phyloP scores from a whole-genome alignment of 1,284 basidiomycete genomes.

The Ganoderma meredithae region DNA sequence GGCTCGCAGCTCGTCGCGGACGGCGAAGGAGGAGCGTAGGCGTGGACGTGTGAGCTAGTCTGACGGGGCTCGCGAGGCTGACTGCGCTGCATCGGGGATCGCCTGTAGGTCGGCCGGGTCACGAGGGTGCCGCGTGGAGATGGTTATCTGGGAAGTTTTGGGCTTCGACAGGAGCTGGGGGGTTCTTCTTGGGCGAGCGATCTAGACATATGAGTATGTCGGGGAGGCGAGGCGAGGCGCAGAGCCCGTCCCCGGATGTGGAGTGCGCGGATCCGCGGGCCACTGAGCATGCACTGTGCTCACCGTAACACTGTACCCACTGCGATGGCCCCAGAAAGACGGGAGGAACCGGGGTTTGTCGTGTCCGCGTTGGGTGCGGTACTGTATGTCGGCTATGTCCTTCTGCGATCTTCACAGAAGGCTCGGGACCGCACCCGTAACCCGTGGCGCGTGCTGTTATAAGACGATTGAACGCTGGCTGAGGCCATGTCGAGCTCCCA shows the following conservation, averaged over 20 bases:
- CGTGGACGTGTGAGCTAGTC: background rate
- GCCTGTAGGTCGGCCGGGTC: background rate
- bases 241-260: background rate
- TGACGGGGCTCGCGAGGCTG: background rate
- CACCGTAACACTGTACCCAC: background rate
- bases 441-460: background rate
- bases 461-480: background rate
- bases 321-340: background rate
- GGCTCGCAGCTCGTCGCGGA: background rate
- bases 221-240: background rate
- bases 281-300: background rate
- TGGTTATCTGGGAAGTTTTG: background rate
- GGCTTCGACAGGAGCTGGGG: background rate
- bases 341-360: background rate
- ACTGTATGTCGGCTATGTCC: too few species aligned
- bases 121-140: constrained; percentile 1
- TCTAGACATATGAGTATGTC: background rate
- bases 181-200: background rate
- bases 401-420: constrained; percentile 8
- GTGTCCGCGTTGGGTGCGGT: background rate
- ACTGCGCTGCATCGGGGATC: background rate
- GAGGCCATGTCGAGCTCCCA: background rate
- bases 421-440: constrained; percentile 3
- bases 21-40: background rate
- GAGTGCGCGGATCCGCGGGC: constrained; percentile 8